Evolutionary conservation across 345 rosid genomes (phyloP), one percentile per base, ranked within the genome.

Genomic region (Euphorbia peplus): DNA sequence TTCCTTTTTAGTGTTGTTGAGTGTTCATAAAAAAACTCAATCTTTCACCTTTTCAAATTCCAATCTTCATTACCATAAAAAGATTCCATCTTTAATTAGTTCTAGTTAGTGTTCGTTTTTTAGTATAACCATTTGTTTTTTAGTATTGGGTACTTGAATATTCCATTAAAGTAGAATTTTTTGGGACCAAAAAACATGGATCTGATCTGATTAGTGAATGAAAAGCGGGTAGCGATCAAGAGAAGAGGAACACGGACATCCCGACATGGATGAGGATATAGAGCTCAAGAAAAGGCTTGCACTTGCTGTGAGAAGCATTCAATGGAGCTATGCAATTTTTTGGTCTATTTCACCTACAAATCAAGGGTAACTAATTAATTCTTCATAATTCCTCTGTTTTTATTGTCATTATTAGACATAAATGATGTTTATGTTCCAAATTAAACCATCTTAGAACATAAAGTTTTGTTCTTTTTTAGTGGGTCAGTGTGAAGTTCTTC

Each of bases 241-340:
- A n/a, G n/a, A n/a, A n/a, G n/a, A n/a, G n/a, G n/a, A n/a, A n/a
- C n/a, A n/a, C n/a, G n/a, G n/a, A n/a, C n/a, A n/a, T n/a, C n/a
- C n/a, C n/a, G n/a, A n/a, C n/a, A n/a, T 82, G 85, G 80, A 72
- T 70, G 78, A 74, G 39, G 85, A 81, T 24, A 75, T 66, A 26
- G 84, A 79, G 70, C 78, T 90, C 78, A 90, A 83, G 92, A 78
- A 83, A 79, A 89, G 82, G 66, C 92, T 93, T 55, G 91, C 96
- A 67, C 82, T 88, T 78, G 90, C 97, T 62, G 92, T 90, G 63
- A 83, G 89, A 66, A 90, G 77, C 73, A 85, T 86, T 66, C 96
- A 88, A 48, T 93, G 98, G 98, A 88, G 96, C 81, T 93, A 89
- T 70, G 96, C 87, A 76, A 88, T 93, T 64, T 93, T 90, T 76